Evolutionary conservation across 2,329 filamentous ascomycete species (phyloP), one percentile per base, ranked within the genome.

Genomic region (Beauveria australis): DNA sequence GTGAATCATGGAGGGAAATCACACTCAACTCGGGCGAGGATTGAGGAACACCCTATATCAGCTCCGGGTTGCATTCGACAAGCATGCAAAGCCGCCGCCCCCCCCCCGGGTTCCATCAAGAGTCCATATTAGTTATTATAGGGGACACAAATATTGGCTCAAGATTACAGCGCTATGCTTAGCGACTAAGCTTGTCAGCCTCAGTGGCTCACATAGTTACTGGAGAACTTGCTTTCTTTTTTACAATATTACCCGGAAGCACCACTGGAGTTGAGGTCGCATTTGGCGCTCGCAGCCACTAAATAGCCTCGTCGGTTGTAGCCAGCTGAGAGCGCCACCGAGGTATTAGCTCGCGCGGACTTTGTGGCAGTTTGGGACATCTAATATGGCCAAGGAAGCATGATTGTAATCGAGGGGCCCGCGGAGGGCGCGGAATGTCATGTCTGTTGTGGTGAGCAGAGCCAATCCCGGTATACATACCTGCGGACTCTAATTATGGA

Each of bases 141-240:
- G 12, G 43, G 43, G 10, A 46, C 12, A n/a, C 8, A 18, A 52
- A 41, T 57, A 57, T 57, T 57, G 54, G 30, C 30, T 28, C 30
- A 49, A 48, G 26, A 40, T 48, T 49, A 24, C 24, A 3, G 24
- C 28, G 9, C 43, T 40, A 24, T 49, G 54, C 30, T 49, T 40
- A 57, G 54, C 24, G 53, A 47, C 43, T 28, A 24, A 57, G 30
- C 5, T 33, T 56, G 30, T 58, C 46, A 58, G 55, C 55, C 55
- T 58, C 55, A 58, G 33, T 6, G 33, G 33, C 44, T 28, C 41
- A 22, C 33, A 1, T 5, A 2, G 12, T 33, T 6, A 2, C 6
- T 8, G 7, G 30, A 8, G n/a, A 24, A 37, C 40, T 33, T 33
- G 30, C 12, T 33, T 33, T 33, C 12, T 33, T 33, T 33, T 33